phyloP scores from a whole-genome alignment of 192 early-diverging fungal genomes.

The Rhizoclosmatium globosum region DNA sequence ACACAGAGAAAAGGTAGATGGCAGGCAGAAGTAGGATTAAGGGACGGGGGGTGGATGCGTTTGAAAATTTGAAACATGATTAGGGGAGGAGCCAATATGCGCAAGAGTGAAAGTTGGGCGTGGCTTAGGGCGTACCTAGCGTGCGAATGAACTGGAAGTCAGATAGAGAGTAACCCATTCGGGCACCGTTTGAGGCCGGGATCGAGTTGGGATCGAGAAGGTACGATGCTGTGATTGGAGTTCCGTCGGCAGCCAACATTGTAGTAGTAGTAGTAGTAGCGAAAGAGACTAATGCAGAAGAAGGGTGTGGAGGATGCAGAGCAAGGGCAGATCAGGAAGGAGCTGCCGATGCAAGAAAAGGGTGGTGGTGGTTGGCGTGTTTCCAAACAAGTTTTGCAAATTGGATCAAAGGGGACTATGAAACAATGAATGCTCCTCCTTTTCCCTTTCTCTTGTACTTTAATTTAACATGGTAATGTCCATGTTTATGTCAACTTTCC shows the following conservation, averaged over 20 bases:
- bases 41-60: no score
- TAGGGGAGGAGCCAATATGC: no score
- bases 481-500: no score
- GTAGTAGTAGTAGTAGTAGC: neutral
- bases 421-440: no score
- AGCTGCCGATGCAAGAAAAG: no score
- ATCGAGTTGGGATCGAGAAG: conserved; percentile 9
- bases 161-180: conserved; percentile 50
- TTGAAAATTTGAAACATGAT: no score
- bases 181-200: conserved; percentile 49
- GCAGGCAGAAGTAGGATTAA: neutral
- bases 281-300: neutral
- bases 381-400: neutral
- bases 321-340: no score
- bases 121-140: conserved; percentile 41
- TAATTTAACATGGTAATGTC: no score
- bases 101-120: no score
- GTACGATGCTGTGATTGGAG: conserved; percentile 21
- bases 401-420: no score
- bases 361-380: neutral
- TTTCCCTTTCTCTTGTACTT: no score
- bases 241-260: conserved; percentile 18
- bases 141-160: conserved; percentile 63
- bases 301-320: neutral
- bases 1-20: no score